These are phyloP conservation scores for Talaromyces sp. DNA, from an alignment of 2,329 filamentous ascomycete genomes.

Conservation along the genomic window DNA sequence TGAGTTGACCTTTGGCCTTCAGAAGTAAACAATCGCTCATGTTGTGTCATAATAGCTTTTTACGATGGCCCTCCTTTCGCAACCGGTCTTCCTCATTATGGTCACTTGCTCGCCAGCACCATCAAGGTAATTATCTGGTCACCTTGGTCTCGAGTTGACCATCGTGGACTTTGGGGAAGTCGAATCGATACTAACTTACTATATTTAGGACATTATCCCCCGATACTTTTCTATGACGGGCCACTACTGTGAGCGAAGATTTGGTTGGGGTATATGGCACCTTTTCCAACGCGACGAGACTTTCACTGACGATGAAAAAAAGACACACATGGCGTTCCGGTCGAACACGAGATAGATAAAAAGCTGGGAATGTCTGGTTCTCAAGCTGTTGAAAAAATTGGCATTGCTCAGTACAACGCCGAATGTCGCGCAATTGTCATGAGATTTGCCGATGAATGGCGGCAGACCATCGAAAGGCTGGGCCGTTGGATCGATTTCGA, in stretches of 20 bases:
- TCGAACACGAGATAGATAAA: conserved; percentile 98
- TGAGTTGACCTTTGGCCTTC: not conserved
- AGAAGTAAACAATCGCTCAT: not conserved
- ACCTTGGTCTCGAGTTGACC: not conserved
- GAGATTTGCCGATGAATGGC: conserved; percentile 83
- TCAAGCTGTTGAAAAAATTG: conserved; percentile 79
- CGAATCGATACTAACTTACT: not conserved
- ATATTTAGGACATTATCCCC: conserved; percentile 69
- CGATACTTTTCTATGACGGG: conserved; percentile 98
- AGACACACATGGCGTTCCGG: conserved; percentile 87
- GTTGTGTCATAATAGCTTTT: conserved; percentile 58
- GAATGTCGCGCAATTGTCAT: conserved; percentile 92
- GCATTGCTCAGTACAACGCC: conserved; percentile 82
- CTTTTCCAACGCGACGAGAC: not conserved
- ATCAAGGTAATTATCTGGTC: conserved; percentile 56
- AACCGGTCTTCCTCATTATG: conserved; percentile 64
- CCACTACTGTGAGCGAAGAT: conserved; percentile 82
- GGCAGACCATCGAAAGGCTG: conserved; percentile 76
- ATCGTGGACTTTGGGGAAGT: not conserved
- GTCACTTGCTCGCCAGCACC: conserved; percentile 80
- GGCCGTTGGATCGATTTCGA: conserved; percentile 98
- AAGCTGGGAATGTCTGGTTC: conserved; percentile 83
- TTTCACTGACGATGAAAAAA: conserved; percentile 1
- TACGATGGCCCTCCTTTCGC: conserved; percentile 83
- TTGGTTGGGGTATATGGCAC: conserved; percentile 61